Evolutionary conservation across 2,329 filamentous ascomycete species (phyloP), one percentile per base, ranked within the genome.

Genomic region (Thelonectria rubi): DNA sequence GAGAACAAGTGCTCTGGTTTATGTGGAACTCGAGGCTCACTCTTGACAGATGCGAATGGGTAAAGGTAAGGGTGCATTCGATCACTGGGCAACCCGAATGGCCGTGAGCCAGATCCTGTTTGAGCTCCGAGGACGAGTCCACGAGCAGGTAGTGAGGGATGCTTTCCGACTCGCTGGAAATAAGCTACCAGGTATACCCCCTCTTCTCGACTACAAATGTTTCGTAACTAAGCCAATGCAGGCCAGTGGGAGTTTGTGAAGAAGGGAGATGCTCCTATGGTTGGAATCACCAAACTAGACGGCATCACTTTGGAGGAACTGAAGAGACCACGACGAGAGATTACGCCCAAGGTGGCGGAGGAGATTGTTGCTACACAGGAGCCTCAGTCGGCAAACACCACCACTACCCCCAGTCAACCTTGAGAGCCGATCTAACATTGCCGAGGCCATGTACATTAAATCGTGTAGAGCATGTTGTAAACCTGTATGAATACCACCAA

Each of bases 61-160:
- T 77, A 99, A 98, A 80, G 95, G 95, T 80, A 99, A 99, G 78
- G 95, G 95, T 70, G 91, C 90, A 65, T 98, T 99, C 75, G 95
- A 99, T 76, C 92, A 97, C 75, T 99, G 95, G 95, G 93, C 94
- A 5, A 88, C 91, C 20, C 88, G 94, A 78, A 89, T 98, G 69
- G 88, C 93, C 9, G 92, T 98, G 53, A 97, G 91, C 79, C 92
- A 95, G 77, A 88, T 99, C 50, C 82, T 97, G 18, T 96, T 99
- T 69, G 95, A 99, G 79, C 80, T 99, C 69, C 93, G 93, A 78
- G 95, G 95, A 47, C 87, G 93, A 70, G 75, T 98, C 66, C 95
- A 99, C 85, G 95, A 99, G 82, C 92, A 97, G 81, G 88, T 99
- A 67, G 94, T 92, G 20, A 88, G 89, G 69, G 95, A 99, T 82